These are phyloP conservation scores for Asterophora parasitica DNA, from an alignment of 768 basidiomycete genomes.

Conservation along the genomic window DNA sequence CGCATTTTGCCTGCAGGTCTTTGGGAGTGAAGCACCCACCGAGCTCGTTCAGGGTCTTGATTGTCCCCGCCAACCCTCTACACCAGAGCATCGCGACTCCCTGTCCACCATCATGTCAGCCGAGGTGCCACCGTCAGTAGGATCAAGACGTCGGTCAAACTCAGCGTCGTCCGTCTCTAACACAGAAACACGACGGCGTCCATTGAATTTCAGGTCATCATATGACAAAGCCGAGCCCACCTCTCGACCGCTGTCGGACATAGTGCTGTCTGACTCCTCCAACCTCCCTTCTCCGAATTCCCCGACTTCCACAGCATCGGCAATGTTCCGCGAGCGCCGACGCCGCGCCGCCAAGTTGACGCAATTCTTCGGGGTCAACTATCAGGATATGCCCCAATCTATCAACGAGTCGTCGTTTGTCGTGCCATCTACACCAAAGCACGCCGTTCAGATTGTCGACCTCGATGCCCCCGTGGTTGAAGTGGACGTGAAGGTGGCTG, in stretches of 20 bases:
- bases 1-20: conserved; percentile 30
- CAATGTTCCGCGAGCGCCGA: conserved; percentile 19
- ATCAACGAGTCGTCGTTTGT: conserved; percentile 9
- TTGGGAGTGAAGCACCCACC: conserved; percentile 44
- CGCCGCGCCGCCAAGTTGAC: conserved; percentile 50
- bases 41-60: conserved; percentile 27
- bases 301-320: conserved; percentile 1
- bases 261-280: not conserved
- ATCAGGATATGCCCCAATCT: conserved; percentile 36
- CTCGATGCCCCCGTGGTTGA: conserved; percentile 12
- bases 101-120: conserved; percentile 9
- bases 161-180: conserved; percentile 8
- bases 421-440: not conserved
- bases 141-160: conserved; percentile 12
- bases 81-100: conserved; percentile 7
- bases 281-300: not conserved
- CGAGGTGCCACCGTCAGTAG: conserved; percentile 1
- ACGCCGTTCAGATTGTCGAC: not conserved
- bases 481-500: conserved; percentile 36
- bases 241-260: not conserved
- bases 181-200: not conserved
- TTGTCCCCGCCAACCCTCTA: not conserved
- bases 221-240: not conserved
- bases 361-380: conserved; percentile 53
- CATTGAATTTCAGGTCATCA: not conserved